Percentiles rank a stretch among this genome's conserved stretches.
Conservation (phyloP, 192 early-diverging fungal genomes). For the Coemansia sp. region DNA sequence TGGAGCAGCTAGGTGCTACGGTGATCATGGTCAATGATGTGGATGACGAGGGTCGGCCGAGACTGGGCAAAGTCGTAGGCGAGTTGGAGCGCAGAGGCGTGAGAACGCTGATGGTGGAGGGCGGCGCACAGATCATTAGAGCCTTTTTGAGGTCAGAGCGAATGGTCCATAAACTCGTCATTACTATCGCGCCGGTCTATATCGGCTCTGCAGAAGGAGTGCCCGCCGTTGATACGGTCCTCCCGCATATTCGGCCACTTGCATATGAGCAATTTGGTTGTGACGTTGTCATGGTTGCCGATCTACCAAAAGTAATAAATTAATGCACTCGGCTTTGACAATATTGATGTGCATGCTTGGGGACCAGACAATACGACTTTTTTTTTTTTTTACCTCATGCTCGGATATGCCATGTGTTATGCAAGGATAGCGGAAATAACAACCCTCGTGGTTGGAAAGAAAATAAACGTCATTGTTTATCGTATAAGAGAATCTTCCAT, state of each 20-base stretch:
- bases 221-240: conserved; percentile 28
- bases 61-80: conserved; percentile 18
- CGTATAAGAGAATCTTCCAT: not conserved
- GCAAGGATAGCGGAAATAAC: not conserved
- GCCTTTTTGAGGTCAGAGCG: conserved; percentile 56
- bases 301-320: not conserved
- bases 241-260: conserved; percentile 21
- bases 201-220: conserved; percentile 65
- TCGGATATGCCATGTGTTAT: conserved; percentile 1
- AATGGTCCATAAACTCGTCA: conserved; percentile 35
- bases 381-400: no score
- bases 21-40: conserved; percentile 50
- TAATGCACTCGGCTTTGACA: not conserved
- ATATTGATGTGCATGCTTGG: no score
- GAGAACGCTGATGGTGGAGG: conserved; percentile 83
- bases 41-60: conserved; percentile 7
- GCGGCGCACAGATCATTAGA: conserved; percentile 76
- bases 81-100: conserved; percentile 47
- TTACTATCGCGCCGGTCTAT: conserved; percentile 74
- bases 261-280: conserved; percentile 57
- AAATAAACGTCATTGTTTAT: not conserved
- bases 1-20: conserved; percentile 64
- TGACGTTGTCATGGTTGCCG: conserved; percentile 60
- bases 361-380: no score
- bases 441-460: not conserved